Base-by-base conservation (phyloP, 176 grass and related monocot genomes). In the Cocos nucifera region DNA sequence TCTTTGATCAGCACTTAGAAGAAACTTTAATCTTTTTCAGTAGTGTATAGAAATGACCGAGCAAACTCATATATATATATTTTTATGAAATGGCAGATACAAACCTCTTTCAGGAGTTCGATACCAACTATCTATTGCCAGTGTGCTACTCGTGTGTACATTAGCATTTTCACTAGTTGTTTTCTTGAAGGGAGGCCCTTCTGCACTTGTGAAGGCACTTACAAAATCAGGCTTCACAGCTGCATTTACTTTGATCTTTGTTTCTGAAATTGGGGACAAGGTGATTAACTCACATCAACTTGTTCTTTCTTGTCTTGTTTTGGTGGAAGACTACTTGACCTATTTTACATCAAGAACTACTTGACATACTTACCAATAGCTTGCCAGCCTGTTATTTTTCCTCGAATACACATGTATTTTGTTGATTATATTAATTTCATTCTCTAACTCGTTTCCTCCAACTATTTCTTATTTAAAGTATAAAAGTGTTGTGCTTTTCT, bases 241-340 rank as follows among this genome's bases (percentile, higher is more conserved):
- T 62, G 93, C 87, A 64, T 97, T 97, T 75, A 64, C 70, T 12
- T 71, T 97, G 21, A 97, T 97, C 75, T 92, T 85, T 78, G 93
- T 97, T 69, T 97, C 87, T 44, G 93, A 97, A 77, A 88, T 97
- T 55, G 93, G 93, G 22, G 87, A 97, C 76, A 97, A 97, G 87
- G 87, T 97, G 82, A 52, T 35, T 17, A 24, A 84, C 35, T 44
- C 35, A 44, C 8, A 30, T 49, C 24, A 39, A 32, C 20, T 14
- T 27, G 6, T 59, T 27, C 2, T 17, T 9, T 17, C 57, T 58
- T 23, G 14, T 17, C 15, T 17, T 5, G 0, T 18, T 59, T 17
- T 59, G 29, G 17, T 44, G 35, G 6, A 44, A 12, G 35, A 44
- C 6, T 9, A 12, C 35, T 44, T 12, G 35, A 44, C 35, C 35